Evolutionary conservation across 495 filamentous ascomycete genomes (phyloP), one percentile per base, ranked within the genome.

Genomic region (Penicillium turbatum): DNA sequence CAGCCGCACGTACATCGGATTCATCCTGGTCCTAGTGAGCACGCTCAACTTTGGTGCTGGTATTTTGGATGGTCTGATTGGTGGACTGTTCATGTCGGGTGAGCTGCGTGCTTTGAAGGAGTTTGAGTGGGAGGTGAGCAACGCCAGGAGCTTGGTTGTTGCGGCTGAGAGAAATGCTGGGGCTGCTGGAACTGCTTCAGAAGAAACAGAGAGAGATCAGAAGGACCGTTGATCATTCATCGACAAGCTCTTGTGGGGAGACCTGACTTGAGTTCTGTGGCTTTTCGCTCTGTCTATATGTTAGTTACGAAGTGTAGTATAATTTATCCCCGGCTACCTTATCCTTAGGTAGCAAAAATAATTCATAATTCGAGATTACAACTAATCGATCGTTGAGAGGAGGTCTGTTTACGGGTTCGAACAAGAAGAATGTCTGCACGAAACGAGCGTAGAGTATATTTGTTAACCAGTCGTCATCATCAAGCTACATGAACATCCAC

Each of bases 91-190:
- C 61, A 84, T 96, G 56, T 83, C 84, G 11, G 82, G 81, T 58
- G 93, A 98, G 72, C 56, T 96, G 53, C 76, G 89, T 54, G 84
- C 89, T 12, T 71, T 98, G n/a, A 86, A 83, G 60, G 93, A 97
- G 72, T 97, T 97, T 71, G 84, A 93, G 62, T 96, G 90, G 86
- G 95, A 98, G 73, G 85, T 98, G 12, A 70, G 72, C 45, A 93
- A 87, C 71, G 86, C 86, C 31, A 82, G 70, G 55, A 64, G 62
- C 24, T 36, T 74, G 36, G 63, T 66, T 10, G 51, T 65, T 51
- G 57, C 48, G 50, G 56, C 59, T 8, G 62, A 61, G 51, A 39
- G 46, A 6, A 16, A 31, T 36, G 29, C 17, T 53, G 24, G 35
- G 29, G 38, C 31, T 41, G 29, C 17, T 53, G 24, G 35, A 30